A percentile compares a stretch with the other conserved stretches of the same genome.
phyloP scores from a whole-genome alignment of 208 protist species.

The Leishmania martiniquensis region DNA sequence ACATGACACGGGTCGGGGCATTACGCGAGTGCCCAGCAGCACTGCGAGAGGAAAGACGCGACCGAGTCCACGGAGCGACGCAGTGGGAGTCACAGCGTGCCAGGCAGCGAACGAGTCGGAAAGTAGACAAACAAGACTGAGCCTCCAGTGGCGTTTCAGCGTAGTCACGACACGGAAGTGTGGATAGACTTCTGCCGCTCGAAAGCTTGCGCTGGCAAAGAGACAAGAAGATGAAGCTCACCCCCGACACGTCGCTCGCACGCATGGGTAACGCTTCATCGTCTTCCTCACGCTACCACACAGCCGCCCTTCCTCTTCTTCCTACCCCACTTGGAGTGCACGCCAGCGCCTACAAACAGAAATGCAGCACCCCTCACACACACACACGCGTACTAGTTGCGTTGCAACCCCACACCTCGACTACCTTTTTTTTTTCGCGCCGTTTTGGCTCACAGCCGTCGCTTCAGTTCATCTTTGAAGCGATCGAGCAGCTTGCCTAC shows the following conservation, averaged over 20 bases:
- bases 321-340: not conserved
- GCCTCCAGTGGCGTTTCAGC: not conserved
- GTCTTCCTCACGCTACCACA: not conserved
- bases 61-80: not conserved
- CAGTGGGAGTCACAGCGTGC: not conserved
- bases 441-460: conserved; percentile 34
- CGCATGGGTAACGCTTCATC: not conserved
- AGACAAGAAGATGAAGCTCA: not conserved
- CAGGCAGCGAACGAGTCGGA: not conserved
- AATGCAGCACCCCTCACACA: not conserved
- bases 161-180: not conserved
- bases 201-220: not conserved
- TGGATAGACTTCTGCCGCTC: not conserved
- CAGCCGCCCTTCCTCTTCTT: not conserved
- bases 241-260: not conserved
- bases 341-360: not conserved
- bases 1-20: not conserved
- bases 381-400: too few species aligned
- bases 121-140: not conserved
- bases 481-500: conserved; percentile 49
- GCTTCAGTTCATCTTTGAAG: conserved; percentile 65
- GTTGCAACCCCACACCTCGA: not conserved
- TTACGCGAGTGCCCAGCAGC: too few species aligned
- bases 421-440: not conserved
- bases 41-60: not conserved